Conservation (phyloP, 2,329 filamentous ascomycete genomes). For the Drechslerella stenobrocha region DNA sequence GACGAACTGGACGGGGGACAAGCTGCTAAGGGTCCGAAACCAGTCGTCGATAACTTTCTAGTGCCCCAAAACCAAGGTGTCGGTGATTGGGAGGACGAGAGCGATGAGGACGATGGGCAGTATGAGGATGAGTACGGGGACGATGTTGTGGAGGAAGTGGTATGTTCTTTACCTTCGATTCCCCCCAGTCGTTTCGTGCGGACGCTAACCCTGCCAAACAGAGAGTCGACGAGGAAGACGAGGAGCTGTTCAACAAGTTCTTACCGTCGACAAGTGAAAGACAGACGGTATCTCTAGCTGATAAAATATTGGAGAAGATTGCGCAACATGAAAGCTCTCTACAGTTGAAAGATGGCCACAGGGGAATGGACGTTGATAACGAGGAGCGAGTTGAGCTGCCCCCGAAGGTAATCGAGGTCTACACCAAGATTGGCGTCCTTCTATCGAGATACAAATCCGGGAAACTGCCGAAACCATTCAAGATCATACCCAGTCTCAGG, state of each 20-base stretch:
- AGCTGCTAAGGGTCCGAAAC: slow-evolving; percentile 44
- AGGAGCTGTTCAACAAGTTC: slow-evolving; percentile 89
- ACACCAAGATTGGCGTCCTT: slow-evolving; percentile 85
- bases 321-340: slow-evolving; percentile 80
- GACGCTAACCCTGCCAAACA: slow-evolving; percentile 54
- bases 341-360: slow-evolving; percentile 55
- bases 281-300: slow-evolving; percentile 77
- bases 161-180: background rate
- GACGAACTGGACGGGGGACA: slow-evolving; percentile 49
- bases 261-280: slow-evolving; percentile 75
- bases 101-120: slow-evolving; percentile 50
- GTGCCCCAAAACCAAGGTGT: slow-evolving; percentile 36
- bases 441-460: slow-evolving; percentile 92
- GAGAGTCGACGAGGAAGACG: slow-evolving; percentile 84
- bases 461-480: slow-evolving; percentile 96
- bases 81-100: slow-evolving; percentile 47
- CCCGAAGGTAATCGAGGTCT: slow-evolving; percentile 90
- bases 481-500: slow-evolving; percentile 88
- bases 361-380: slow-evolving; percentile 53
- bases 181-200: background rate
- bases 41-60: slow-evolving; percentile 49
- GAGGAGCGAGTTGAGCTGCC: slow-evolving; percentile 86
- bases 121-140: slow-evolving; percentile 46
- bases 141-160: slow-evolving; percentile 34
- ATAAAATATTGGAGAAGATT: slow-evolving; percentile 92